Base-by-base conservation (phyloP, 306 rosid species). In the Gynostemma pentaphyllum region DNA sequence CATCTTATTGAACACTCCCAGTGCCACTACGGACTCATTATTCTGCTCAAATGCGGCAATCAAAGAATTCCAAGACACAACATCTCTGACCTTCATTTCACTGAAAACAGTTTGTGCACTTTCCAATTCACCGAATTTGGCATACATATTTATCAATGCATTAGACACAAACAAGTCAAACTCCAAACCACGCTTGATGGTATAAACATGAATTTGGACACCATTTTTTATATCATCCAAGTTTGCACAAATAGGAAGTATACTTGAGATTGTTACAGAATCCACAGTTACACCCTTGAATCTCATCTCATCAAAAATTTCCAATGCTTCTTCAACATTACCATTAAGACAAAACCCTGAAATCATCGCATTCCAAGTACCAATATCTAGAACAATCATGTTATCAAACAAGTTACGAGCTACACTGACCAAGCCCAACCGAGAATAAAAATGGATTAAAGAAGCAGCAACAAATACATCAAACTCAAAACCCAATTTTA, bases 31-130 rank as follows among this genome's bases (percentile, higher is more conserved):
- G 11, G 82, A 77, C 40, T 74, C 64, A 51, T 71, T 57, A 44
- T 80, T 77, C 75, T 80, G 82, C 74, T 76, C 85, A 45, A 30
- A 64, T 19, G 85, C 75, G 5, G 82, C 67, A 65, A 80, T 64
- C 37, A 80, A 62, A 18, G 85, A 80, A 59, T 80, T 80, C 85
- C 80, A 80, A 22, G 85, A 77, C n/a, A 80, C 77, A 63, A 80
- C 30, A 74, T 80, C 85, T 41, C 67, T 71, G 27, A 59, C 40
- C 23, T 59, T 12, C 82, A 80, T 77, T 34, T 75, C 63, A 53
- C 71, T 44, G 64, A 77, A 80, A 65, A 70, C 62, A 67, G 52
- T 60, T 16, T 3, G 62, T 9, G 85, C 85, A 51, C 73, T 26
- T 37, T 21, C 70, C 68, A 80, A 60, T 49, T 36, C 39, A 41